phyloP scores from a whole-genome alignment of 345 rosid species.

The Litchi chinensis region DNA sequence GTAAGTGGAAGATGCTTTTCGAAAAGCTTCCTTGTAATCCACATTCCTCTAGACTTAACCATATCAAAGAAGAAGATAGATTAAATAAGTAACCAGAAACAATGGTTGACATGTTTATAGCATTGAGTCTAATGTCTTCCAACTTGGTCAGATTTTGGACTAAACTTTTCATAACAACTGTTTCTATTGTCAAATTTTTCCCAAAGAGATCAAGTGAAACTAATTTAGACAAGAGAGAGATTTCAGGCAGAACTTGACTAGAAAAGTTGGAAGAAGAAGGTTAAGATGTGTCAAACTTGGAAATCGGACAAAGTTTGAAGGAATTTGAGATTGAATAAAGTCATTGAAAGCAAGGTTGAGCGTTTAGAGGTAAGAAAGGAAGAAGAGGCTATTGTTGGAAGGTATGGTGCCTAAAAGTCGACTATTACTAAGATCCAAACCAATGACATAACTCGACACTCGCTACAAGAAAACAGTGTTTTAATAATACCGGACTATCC shows the following conservation, averaged over 20 bases:
- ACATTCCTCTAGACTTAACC: neutral
- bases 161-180: too few species aligned
- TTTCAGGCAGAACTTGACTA: too few species aligned
- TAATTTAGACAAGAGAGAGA: too few species aligned
- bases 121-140: neutral
- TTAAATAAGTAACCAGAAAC: neutral
- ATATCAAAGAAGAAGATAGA: neutral
- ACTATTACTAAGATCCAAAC: conserved; percentile 20
- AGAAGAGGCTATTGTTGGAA: conserved; percentile 24
- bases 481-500: too few species aligned
- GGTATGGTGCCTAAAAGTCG: conserved; percentile 9
- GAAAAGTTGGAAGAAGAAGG: too few species aligned
- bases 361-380: conserved; percentile 23
- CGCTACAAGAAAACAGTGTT: too few species aligned
- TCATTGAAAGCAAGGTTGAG: too few species aligned
- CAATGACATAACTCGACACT: conserved; percentile 23
- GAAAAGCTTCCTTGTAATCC: neutral
- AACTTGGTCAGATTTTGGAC: neutral
- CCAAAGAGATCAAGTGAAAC: too few species aligned
- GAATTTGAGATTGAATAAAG: conserved; percentile 6
- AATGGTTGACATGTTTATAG: neutral
- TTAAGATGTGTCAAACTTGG: too few species aligned
- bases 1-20: too few species aligned
- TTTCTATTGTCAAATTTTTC: too few species aligned
- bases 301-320: too few species aligned